Conservation (phyloP, 1,284 basidiomycete species). For the Apiotrichum mycotoxinovorans region DNA sequence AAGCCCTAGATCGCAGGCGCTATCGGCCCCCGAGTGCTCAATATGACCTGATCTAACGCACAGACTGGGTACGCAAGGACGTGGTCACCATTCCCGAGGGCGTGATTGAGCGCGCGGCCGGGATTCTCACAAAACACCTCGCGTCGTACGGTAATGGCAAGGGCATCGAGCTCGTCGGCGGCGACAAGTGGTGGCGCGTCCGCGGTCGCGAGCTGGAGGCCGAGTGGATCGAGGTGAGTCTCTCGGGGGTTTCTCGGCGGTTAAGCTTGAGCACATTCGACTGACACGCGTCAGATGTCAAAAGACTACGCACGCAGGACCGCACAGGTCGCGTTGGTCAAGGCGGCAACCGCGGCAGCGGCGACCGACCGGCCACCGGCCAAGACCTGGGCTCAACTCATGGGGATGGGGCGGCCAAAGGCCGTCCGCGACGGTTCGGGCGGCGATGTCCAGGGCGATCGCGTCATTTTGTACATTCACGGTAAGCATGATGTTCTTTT, state of each 20-base stretch:
- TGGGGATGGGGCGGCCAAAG: background rate
- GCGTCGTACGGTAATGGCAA: constrained; percentile 33
- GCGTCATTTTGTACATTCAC: constrained; percentile 50
- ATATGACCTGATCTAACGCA: background rate
- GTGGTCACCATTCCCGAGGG: constrained; percentile 45
- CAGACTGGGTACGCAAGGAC: constrained; percentile 44
- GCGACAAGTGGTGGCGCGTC: constrained; percentile 92
- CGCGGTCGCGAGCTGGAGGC: constrained; percentile 70
- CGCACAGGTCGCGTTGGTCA: background rate
- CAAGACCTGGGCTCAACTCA: background rate
- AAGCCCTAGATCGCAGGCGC: background rate
- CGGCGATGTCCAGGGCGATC: constrained; percentile 38
- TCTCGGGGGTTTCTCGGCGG: background rate
- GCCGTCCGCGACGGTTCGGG: constrained; percentile 39
- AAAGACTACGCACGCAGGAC: constrained; percentile 45
- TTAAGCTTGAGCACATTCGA: too few species aligned
- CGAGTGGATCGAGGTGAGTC: constrained; percentile 71
- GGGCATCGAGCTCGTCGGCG: constrained; percentile 60
- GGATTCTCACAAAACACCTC: constrained; percentile 46
- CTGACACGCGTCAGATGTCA: constrained; percentile 43
- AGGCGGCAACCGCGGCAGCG: too few species aligned
- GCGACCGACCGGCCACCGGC: background rate
- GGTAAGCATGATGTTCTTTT: constrained; percentile 24
- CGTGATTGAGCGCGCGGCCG: constrained; percentile 39
- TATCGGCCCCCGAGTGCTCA: too few species aligned